Evolutionary conservation across 768 basidiomycete species (phyloP), one percentile per base, ranked within the genome.

Genomic region (Mycena vulgaris): DNA sequence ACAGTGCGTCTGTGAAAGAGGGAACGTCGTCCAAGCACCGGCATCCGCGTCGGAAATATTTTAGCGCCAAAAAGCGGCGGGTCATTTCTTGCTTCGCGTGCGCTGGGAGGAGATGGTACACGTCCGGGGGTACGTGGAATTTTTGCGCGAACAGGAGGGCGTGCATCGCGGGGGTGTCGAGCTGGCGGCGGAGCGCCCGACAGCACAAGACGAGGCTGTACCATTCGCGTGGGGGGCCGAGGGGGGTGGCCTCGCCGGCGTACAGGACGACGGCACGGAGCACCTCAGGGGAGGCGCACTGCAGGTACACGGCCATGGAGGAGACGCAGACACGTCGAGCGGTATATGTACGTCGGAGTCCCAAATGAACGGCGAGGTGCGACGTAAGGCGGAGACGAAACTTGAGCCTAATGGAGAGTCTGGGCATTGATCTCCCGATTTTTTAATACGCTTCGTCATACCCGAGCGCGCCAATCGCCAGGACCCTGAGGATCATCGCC

Each of bases 81-180:
- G 78, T 77, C 35, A 89, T 77, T 75, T 92, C 90, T 53, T 75
- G 47, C 23, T 84, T 81, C 37, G 84, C 80, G 60, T 83, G 76
- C 27, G 78, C 75, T 25, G 78, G 76, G 13, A 79, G 74, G 23
- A 88, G 78, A 53, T 87, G 83, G 37, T 80, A 78, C 33, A 79
- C 66, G 16, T 86, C 83, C 3, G 85, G 83, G 4, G 77, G 77
- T 21, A 81, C 71, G 71, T 91, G 89, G 55, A 92, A 90, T 55
- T 83, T 83, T n/a, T 81, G 77, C 17, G 79, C 71, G 71, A 90
- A 88, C 27, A 87, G 74, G 47, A 79, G 74, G 3, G 82, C 75
- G 66, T 82, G 80, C 48, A 73, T 69, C 27, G 68, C 72, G 37
- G 64, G 53, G 3, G 56, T 66, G 53, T 73, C 72, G 27, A 73